These are phyloP conservation scores for Corniculantispora saksenae DNA, from an alignment of 2,329 filamentous ascomycete species.

Conservation along the genomic window DNA sequence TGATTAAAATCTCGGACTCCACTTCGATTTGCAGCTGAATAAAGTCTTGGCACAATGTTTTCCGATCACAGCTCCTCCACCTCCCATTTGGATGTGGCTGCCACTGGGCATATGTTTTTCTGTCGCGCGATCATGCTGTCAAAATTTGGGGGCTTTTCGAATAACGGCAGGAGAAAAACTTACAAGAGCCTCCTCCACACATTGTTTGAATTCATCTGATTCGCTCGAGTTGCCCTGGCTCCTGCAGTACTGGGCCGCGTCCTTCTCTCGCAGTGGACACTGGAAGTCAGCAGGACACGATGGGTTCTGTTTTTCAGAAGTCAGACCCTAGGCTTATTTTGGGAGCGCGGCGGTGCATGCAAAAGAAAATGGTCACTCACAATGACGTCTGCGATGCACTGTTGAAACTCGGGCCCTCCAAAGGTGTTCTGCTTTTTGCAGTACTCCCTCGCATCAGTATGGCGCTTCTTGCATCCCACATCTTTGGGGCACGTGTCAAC, in stretches of 20 bases:
- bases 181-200: neutral
- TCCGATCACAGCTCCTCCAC: neutral
- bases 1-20: too few species aligned
- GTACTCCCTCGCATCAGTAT: slow-evolving; percentile 13
- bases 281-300: slow-evolving; percentile 11
- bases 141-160: neutral
- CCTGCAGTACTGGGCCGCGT: slow-evolving; percentile 1
- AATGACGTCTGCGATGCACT: slow-evolving; percentile 6
- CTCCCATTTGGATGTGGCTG: neutral
- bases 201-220: neutral
- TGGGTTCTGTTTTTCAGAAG: slow-evolving; percentile 11
- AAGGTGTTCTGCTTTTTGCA: slow-evolving; percentile 7
- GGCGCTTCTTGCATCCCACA: slow-evolving; percentile 12
- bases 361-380: slow-evolving; percentile 6
- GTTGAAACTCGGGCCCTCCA: slow-evolving; percentile 1
- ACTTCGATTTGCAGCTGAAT: too few species aligned
- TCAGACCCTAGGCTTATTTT: too few species aligned
- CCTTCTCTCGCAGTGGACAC: neutral
- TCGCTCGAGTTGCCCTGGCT: neutral
- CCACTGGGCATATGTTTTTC: neutral
- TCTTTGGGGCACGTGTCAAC: slow-evolving; percentile 12
- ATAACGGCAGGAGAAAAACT: neutral
- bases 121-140: neutral
- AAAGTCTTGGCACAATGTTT: neutral
- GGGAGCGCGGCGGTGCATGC: too few species aligned